These are phyloP conservation scores for Colletotrichum sidae DNA, from an alignment of 2,329 filamentous ascomycete genomes.

Conservation along the genomic window DNA sequence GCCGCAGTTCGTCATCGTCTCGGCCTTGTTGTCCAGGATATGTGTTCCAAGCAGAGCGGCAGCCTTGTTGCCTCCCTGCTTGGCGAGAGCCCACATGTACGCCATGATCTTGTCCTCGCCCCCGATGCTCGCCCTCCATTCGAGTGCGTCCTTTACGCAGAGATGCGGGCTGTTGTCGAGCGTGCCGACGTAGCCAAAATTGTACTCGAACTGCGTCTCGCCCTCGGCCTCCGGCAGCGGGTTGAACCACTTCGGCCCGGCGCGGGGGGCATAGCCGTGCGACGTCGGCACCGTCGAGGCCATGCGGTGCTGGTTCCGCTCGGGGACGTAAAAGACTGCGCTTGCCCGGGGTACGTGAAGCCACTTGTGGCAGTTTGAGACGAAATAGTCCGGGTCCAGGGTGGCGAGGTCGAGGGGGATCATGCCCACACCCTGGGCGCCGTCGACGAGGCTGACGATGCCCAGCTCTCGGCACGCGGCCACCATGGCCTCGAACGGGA, in stretches of 20 bases:
- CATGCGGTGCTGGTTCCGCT: slow-evolving; percentile 80
- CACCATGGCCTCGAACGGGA: slow-evolving; percentile 80
- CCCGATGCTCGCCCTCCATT: slow-evolving; percentile 76
- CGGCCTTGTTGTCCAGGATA: slow-evolving; percentile 74
- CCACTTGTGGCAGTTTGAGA: slow-evolving; percentile 94
- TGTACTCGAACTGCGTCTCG: slow-evolving; percentile 72
- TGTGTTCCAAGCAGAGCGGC: slow-evolving; percentile 76
- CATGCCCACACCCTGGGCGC: slow-evolving; percentile 86
- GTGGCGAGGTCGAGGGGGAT: slow-evolving; percentile 74
- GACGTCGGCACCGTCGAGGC: slow-evolving; percentile 82
- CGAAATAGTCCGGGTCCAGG: slow-evolving; percentile 86
- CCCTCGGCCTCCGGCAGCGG: slow-evolving; percentile 53
- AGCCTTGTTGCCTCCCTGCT: slow-evolving; percentile 69
- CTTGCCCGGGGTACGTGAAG: slow-evolving; percentile 83
- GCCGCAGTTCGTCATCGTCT: slow-evolving; percentile 73
- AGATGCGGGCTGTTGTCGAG: slow-evolving; percentile 78
- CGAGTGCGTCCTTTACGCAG: slow-evolving; percentile 77
- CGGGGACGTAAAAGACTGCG: slow-evolving; percentile 83
- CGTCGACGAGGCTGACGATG: slow-evolving; percentile 83
- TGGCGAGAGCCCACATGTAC: slow-evolving; percentile 74
- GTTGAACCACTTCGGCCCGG: slow-evolving; percentile 43
- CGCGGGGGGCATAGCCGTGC: slow-evolving; percentile 75
- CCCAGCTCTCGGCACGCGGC: slow-evolving; percentile 73
- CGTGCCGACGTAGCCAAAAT: slow-evolving; percentile 84
- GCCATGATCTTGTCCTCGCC: slow-evolving; percentile 77